These are phyloP conservation scores for Mollisiaceae sp. DNA, from an alignment of 2,329 filamentous ascomycete genomes.

Conservation along the genomic window DNA sequence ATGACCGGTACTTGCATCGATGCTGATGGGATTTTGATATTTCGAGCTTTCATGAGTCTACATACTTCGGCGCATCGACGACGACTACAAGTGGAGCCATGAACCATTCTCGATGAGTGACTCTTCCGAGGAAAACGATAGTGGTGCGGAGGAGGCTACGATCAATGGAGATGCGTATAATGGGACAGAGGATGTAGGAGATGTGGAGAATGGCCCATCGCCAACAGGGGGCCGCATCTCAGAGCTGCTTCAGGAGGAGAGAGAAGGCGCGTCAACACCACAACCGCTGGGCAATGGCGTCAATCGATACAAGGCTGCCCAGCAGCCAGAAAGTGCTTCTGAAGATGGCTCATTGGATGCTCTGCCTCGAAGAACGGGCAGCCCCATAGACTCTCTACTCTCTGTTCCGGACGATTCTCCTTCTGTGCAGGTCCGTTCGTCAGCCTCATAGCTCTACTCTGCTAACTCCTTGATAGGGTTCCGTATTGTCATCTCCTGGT, in stretches of 20 bases:
- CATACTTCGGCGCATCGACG: slow-evolving; percentile 38
- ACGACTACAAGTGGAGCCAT: slow-evolving; percentile 35
- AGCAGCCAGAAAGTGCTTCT: slow-evolving; percentile 52
- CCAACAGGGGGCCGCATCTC: slow-evolving; percentile 32
- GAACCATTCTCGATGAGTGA: slow-evolving; percentile 68
- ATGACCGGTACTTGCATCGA: background rate
- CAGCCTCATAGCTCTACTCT: slow-evolving; percentile 2
- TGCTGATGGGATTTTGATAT: slow-evolving; percentile 33
- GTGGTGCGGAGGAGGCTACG: slow-evolving; percentile 61
- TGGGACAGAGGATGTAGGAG: slow-evolving; percentile 53
- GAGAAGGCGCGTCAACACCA: slow-evolving; percentile 34
- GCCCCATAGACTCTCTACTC: slow-evolving; percentile 69
- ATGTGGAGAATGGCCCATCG: slow-evolving; percentile 39
- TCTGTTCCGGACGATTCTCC: slow-evolving; percentile 85
- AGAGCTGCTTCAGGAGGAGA: slow-evolving; percentile 39
- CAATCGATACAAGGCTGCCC: slow-evolving; percentile 36
- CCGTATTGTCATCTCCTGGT: slow-evolving; percentile 68
- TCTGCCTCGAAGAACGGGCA: slow-evolving; percentile 61
- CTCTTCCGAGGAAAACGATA: slow-evolving; percentile 65
- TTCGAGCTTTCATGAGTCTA: slow-evolving; percentile 30
- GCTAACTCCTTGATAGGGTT: slow-evolving; percentile 53
- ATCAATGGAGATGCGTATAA: slow-evolving; percentile 44
- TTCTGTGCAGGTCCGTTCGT: slow-evolving; percentile 71
- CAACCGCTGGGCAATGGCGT: slow-evolving; percentile 44
- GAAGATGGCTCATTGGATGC: slow-evolving; percentile 61